Conservation (phyloP, 2,329 filamentous ascomycete genomes). For the Celoporthe dispersa region DNA sequence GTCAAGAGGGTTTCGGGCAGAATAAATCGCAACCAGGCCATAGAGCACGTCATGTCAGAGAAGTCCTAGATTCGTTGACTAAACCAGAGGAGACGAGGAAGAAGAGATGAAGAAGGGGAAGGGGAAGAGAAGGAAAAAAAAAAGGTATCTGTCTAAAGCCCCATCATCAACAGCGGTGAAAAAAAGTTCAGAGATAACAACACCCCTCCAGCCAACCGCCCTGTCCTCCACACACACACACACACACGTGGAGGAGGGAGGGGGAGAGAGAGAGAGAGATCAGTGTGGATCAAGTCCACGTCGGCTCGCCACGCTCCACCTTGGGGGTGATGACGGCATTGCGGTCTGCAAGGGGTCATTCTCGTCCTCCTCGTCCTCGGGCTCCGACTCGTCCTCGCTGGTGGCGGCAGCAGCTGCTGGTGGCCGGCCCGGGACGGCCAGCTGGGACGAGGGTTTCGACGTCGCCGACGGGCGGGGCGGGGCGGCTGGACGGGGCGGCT, state of each 20-base stretch:
- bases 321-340: conserved; percentile 63
- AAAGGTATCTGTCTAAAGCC: conserved; percentile 16
- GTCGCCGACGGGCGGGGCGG: conserved; percentile 52
- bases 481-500: conserved; percentile 47
- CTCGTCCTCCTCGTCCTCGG: conserved; percentile 73
- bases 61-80: not conserved
- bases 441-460: conserved; percentile 56
- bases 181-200: not conserved
- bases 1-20: too few relatives aligned
- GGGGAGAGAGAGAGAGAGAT: not conserved
- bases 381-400: conserved; percentile 52
- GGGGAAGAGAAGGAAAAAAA: not conserved
- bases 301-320: conserved; percentile 44
- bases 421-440: conserved; percentile 45
- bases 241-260: not conserved
- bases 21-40: too few relatives aligned
- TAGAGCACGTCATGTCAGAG: not conserved
- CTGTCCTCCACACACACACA: too few relatives aligned
- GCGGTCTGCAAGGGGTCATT: conserved; percentile 81
- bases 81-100: not conserved
- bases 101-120: not conserved
- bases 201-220: too few relatives aligned
- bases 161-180: not conserved
- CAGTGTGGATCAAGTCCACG: conserved; percentile 38
- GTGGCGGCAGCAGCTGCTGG: conserved; percentile 46